Evolutionary conservation across 2,329 filamentous ascomycete species (phyloP).

Genomic region (Penicillium sp.): DNA sequence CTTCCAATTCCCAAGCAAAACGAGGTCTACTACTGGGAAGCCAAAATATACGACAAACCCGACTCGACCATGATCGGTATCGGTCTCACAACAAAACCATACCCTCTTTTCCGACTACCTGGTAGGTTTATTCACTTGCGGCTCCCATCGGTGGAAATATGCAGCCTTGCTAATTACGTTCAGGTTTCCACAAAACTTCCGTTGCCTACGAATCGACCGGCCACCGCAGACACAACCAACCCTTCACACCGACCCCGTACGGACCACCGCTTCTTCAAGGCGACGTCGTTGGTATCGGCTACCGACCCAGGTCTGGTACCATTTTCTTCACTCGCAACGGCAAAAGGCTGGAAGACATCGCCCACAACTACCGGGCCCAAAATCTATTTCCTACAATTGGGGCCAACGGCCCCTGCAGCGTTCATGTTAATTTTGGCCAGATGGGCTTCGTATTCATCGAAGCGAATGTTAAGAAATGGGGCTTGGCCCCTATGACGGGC

Average conservation of each 20-base stretch:
- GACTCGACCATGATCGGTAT: conserved; percentile 86
- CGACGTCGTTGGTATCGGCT: conserved; percentile 94
- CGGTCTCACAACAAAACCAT: conserved; percentile 95
- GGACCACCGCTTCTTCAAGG: conserved; percentile 86
- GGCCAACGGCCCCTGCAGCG: conserved; percentile 86
- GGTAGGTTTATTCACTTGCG: conserved; percentile 60
- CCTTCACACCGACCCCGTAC: conserved; percentile 79
- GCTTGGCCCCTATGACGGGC: conserved; percentile 91
- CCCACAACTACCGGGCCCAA: conserved; percentile 87
- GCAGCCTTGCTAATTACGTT: conserved; percentile 5
- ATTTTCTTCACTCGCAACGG: conserved; percentile 99
- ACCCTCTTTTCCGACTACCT: conserved; percentile 90
- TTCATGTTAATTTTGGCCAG: conserved; percentile 98
- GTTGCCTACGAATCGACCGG: conserved; percentile 90
- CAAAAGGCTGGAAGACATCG: conserved; percentile 93
- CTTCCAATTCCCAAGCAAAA: conserved; percentile 97
- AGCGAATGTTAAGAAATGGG: conserved; percentile 99
- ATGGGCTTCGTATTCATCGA: conserved; percentile 99
- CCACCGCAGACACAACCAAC: conserved; percentile 87
- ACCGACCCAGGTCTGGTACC: conserved; percentile 89
- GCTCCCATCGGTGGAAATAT: not conserved
- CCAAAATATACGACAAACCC: conserved; percentile 97
- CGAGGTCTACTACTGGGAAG: conserved; percentile 99
- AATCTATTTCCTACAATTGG: conserved; percentile 99
- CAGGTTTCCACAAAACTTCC: conserved; percentile 90